phyloP scores from a whole-genome alignment of 331 rosid species.

The Ulmus americana region DNA sequence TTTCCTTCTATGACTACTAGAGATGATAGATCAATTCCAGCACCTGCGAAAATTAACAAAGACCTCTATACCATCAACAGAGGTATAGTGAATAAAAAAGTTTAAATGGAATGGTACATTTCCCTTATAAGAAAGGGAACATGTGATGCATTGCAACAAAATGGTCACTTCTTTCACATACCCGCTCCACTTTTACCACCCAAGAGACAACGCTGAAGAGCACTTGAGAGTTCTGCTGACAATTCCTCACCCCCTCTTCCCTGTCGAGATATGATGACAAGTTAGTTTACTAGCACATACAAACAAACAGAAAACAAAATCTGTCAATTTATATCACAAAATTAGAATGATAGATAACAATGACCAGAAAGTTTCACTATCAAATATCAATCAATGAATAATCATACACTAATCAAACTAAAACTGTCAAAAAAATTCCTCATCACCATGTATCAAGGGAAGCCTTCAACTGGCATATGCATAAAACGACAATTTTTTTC shows the following conservation, averaged over 20 bases:
- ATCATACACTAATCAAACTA: too few species aligned
- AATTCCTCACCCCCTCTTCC: constrained; percentile 89
- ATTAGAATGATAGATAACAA: too few species aligned
- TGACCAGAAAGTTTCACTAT: too few species aligned
- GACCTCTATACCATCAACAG: constrained; percentile 6
- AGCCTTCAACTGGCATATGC: too few species aligned
- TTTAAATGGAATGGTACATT: background rate
- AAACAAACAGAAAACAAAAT: background rate
- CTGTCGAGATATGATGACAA: constrained; percentile 28
- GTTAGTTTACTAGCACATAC: background rate
- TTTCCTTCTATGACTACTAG: constrained; percentile 66
- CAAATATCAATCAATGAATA: too few species aligned
- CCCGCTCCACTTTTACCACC: constrained; percentile 92
- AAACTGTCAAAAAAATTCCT: too few species aligned
- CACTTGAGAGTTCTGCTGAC: constrained; percentile 65
- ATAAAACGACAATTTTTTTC: background rate
- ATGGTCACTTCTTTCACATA: constrained; percentile 18
- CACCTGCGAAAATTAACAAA: constrained; percentile 38
- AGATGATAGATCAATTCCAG: constrained; percentile 73
- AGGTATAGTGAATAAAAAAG: background rate
- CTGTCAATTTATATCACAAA: too few species aligned
- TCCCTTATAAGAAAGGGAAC: constrained; percentile 1
- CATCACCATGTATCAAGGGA: too few species aligned
- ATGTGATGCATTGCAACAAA: background rate
- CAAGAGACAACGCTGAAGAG: constrained; percentile 67